Base-by-base conservation (phyloP, 1,139 yeast species). In the Suhomyces kunorum region DNA sequence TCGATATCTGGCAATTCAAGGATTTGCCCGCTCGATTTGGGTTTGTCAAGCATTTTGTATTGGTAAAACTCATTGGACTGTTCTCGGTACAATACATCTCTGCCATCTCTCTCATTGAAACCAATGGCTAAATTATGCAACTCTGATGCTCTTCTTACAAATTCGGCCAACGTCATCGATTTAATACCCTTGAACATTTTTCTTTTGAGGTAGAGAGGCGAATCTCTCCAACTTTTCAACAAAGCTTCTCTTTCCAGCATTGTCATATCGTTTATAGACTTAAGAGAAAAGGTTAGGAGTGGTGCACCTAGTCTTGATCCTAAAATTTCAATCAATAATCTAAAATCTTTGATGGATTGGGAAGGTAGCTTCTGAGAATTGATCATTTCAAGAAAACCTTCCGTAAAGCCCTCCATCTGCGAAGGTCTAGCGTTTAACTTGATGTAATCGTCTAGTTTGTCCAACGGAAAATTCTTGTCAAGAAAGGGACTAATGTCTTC, bases 1-100 rank as follows among this genome's bases (percentile, higher is more conserved):
- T 78, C 75, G 29, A 66, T 54, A 15, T 68, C 61, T 4, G 74
- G 72, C 33, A 71, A 45, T 38, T 63, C 56, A 36, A 72, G 56
- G 40, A 65, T 72, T 12, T 56, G 44, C 7, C 63, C 63, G 11
- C 64, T 62, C 8, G 48, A 43, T 2, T 40, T 48, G 6, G 75
- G 76, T 29, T 66, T 60, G 3, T 53, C 58, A 43, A 62, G 46
- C 66, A 72, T 62, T 3, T 51, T 44, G 47, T 68, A 71, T 25
- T 48, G 50, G 45, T 58, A 67, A 1, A 50, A 49, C 42, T 65
- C 66, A n/a, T 51, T 34, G 15, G 40, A 43, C 26, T 59, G 62
- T 8, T 49, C 55, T n/a, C 63, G 68, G 38, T 58, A 63, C n/a
- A 68, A 49, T 8, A 31, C 36, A 4, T 55, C 63, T 26, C 74